A percentile compares a stretch with the other conserved stretches of the same genome.
Evolutionary conservation across 345 rosid species (phyloP).

Genomic region (Corchorus olitorius): DNA sequence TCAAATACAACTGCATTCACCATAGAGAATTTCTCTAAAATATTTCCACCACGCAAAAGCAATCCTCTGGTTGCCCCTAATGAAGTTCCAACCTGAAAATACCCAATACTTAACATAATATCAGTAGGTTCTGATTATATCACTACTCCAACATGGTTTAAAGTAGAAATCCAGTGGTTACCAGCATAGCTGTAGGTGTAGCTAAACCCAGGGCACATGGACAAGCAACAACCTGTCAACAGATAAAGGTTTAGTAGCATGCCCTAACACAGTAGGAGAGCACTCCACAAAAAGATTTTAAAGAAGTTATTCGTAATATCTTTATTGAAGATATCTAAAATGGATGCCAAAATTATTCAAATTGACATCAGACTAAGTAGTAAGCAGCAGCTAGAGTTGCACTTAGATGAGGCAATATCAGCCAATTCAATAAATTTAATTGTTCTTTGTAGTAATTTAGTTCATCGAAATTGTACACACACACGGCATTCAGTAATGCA

Average conservation of each 20-base stretch:
- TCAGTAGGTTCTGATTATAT: conserved; percentile 20
- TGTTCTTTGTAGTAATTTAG: background rate
- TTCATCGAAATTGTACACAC: background rate
- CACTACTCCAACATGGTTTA: conserved; percentile 18
- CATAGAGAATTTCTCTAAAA: conserved; percentile 85
- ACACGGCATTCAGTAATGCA: background rate
- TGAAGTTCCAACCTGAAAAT: conserved; percentile 83
- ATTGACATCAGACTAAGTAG: conserved; percentile 4
- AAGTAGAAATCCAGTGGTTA: conserved; percentile 32
- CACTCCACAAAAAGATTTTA: background rate
- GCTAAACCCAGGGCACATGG: conserved; percentile 99
- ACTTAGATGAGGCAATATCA: background rate
- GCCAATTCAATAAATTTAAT: background rate
- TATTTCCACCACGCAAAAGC: conserved; percentile 90
- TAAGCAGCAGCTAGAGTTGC: background rate
- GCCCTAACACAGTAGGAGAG: background rate
- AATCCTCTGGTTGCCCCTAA: conserved; percentile 92
- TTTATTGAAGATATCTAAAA: background rate
- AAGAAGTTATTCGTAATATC: background rate
- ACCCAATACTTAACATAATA: conserved; percentile 6
- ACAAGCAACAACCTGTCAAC: conserved; percentile 89
- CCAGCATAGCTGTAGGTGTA: conserved; percentile 98
- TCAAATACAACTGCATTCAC: conserved; percentile 84
- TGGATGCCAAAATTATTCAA: background rate
- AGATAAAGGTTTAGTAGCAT: conserved; percentile 23